A percentile compares a stretch with the other conserved stretches of the same genome.
Evolutionary conservation across 306 rosid genomes (phyloP).

Genomic region (Trichosanthes cucumerina): DNA sequence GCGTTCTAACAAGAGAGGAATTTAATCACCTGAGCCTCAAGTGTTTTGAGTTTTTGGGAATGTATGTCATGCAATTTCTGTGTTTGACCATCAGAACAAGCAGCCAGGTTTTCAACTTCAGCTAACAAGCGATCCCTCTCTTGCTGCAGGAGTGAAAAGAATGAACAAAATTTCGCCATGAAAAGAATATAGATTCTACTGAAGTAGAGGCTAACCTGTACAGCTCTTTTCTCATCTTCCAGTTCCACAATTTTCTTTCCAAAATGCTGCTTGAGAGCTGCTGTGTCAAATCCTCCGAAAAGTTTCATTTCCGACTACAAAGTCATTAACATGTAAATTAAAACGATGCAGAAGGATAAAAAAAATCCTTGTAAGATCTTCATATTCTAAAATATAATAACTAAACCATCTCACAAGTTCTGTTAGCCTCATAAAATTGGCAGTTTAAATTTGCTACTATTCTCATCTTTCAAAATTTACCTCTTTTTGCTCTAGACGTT

Average conservation of each 20-base stretch:
- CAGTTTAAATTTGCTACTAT: not conserved
- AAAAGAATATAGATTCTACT: slow-evolving; percentile 13
- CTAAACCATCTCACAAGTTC: not conserved
- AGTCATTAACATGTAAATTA: not conserved
- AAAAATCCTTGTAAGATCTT: not conserved
- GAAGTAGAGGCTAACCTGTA: slow-evolving; percentile 54
- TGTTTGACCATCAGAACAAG: slow-evolving; percentile 88
- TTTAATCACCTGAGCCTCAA: slow-evolving; percentile 74
- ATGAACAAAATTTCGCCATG: slow-evolving; percentile 14
- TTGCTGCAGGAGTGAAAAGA: slow-evolving; percentile 42
- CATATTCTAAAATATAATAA: not conserved
- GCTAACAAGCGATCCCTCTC: slow-evolving; percentile 90
- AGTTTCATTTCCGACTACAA: slow-evolving; percentile 89
- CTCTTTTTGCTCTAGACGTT: slow-evolving; percentile 95
- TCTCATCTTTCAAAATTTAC: slow-evolving; percentile 17
- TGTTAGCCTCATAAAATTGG: not conserved
- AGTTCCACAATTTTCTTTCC: slow-evolving; percentile 91
- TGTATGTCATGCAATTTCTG: slow-evolving; percentile 85
- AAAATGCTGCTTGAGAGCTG: slow-evolving; percentile 84
- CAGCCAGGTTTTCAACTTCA: slow-evolving; percentile 98
- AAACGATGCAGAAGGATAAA: not conserved
- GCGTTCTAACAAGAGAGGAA: not conserved
- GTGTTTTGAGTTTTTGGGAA: slow-evolving; percentile 81
- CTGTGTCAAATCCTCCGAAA: slow-evolving; percentile 70
- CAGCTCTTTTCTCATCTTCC: slow-evolving; percentile 89